A percentile compares a stretch with the other conserved stretches of the same genome.
phyloP scores from a whole-genome alignment of 805 yeast species.

The Yamadazyma olivae region DNA sequence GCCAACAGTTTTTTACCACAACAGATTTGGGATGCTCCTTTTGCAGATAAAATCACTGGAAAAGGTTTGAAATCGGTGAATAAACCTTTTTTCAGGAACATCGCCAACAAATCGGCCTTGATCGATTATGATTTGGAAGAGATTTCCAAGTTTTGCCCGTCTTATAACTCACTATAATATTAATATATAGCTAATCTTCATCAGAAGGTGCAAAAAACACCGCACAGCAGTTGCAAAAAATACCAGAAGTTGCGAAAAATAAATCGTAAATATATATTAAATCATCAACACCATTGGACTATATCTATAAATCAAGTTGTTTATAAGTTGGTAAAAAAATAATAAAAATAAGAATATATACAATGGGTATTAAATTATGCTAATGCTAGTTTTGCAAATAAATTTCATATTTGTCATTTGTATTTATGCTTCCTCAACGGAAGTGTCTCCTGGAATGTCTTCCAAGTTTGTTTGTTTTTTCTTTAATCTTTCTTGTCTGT shows the following conservation, averaged over 20 bases:
- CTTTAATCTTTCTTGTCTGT: conserved; percentile 38
- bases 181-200: no score
- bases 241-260: no score
- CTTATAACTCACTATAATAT: conserved; percentile 8
- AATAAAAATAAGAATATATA: no score
- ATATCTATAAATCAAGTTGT: no score
- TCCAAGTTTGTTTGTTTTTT: conserved; percentile 14
- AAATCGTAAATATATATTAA: no score
- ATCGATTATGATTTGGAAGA: conserved; percentile 32
- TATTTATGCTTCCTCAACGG: no score
- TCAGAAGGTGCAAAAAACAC: no score
- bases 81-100: conserved; percentile 33
- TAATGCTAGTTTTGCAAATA: neutral
- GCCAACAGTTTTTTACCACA: neutral
- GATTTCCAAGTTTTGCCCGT: conserved; percentile 6
- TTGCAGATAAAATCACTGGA: conserved; percentile 35
- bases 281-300: no score
- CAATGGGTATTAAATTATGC: no score
- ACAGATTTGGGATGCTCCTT: conserved; percentile 24
- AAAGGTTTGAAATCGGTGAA: conserved; percentile 35
- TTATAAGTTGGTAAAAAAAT: neutral
- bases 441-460: no score
- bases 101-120: conserved; percentile 19
- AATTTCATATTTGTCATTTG: no score
- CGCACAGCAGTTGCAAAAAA: no score